Evolutionary conservation across 176 grass and related monocot genomes (phyloP).

Genomic region (Eleusine coracana): DNA sequence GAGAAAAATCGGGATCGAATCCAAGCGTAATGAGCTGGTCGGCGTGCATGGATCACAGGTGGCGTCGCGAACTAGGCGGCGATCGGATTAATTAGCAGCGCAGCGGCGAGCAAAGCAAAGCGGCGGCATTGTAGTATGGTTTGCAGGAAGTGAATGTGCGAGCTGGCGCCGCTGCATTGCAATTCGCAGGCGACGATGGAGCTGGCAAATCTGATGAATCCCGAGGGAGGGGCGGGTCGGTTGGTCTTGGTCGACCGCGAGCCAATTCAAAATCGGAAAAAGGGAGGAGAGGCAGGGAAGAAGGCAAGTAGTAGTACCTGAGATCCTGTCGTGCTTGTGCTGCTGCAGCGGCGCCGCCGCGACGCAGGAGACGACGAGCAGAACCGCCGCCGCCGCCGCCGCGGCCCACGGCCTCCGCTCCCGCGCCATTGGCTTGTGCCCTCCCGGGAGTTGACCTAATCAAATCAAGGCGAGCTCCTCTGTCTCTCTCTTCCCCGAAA

Average conservation of each 20-base stretch:
- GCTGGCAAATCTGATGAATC: constrained; percentile 50
- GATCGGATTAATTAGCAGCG: background rate
- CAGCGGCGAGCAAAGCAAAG: background rate
- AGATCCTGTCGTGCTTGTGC: constrained; percentile 32
- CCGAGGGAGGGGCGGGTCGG: background rate
- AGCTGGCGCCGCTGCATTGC: constrained; percentile 13
- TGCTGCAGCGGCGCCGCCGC: constrained; percentile 30
- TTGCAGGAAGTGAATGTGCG: background rate
- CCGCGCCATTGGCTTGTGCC: constrained; percentile 30
- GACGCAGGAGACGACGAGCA: constrained; percentile 37
- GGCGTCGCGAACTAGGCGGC: background rate
- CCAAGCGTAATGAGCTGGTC: background rate
- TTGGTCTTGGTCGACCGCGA: background rate
- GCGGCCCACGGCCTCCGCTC: constrained; percentile 8
- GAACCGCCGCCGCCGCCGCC: background rate
- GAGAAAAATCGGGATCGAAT: background rate
- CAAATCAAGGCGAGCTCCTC: background rate
- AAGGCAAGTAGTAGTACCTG: constrained; percentile 36
- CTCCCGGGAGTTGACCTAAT: background rate
- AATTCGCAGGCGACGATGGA: background rate
- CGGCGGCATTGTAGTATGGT: background rate
- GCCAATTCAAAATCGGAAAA: background rate
- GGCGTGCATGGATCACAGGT: constrained; percentile 5
- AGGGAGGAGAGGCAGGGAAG: background rate
- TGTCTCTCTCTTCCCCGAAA: too few species aligned